phyloP scores from a whole-genome alignment of 2,329 filamentous ascomycete species.

The Beauveria brongniartii region DNA sequence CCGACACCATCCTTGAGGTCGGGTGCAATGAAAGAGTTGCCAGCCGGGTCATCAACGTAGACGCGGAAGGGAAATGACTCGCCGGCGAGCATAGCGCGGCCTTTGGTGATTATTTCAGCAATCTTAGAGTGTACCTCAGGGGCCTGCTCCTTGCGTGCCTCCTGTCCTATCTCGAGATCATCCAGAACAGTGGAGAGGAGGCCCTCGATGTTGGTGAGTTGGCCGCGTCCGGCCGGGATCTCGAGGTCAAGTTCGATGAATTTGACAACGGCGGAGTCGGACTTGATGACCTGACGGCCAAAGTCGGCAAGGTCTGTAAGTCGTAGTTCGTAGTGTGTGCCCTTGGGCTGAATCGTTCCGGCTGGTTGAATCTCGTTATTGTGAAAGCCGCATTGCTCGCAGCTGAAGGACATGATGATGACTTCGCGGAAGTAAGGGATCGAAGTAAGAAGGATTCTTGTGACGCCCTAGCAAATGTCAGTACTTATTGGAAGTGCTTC shows the following conservation, averaged over 20 bases:
- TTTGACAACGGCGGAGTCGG: slow-evolving; percentile 76
- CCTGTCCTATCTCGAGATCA: slow-evolving; percentile 75
- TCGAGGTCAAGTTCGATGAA: slow-evolving; percentile 90
- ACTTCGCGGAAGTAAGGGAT: slow-evolving; percentile 98
- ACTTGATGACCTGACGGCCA: slow-evolving; percentile 82
- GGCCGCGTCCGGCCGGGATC: slow-evolving; percentile 82
- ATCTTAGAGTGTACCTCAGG: slow-evolving; percentile 76
- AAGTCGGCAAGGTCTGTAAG: slow-evolving; percentile 68
- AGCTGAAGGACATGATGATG: slow-evolving; percentile 93
- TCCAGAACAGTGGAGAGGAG: slow-evolving; percentile 70
- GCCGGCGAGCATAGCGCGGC: slow-evolving; percentile 70
- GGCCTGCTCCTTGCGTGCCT: slow-evolving; percentile 66
- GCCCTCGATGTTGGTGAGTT: slow-evolving; percentile 90
- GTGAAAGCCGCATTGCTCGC: slow-evolving; percentile 78
- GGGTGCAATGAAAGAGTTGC: slow-evolving; percentile 95
- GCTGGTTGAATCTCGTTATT: slow-evolving; percentile 95
- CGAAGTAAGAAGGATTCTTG: slow-evolving; percentile 76
- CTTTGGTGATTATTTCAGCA: slow-evolving; percentile 63
- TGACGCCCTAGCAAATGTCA: slow-evolving; percentile 56
- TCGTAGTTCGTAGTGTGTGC: slow-evolving; percentile 73
- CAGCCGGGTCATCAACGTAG: slow-evolving; percentile 80
- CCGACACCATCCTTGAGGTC: slow-evolving; percentile 70
- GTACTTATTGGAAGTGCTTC: not conserved
- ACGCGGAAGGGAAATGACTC: slow-evolving; percentile 80
- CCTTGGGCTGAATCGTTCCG: slow-evolving; percentile 83